Evolutionary conservation across 2,329 filamentous ascomycete species (phyloP).

Genomic region (Claviceps cyperi): DNA sequence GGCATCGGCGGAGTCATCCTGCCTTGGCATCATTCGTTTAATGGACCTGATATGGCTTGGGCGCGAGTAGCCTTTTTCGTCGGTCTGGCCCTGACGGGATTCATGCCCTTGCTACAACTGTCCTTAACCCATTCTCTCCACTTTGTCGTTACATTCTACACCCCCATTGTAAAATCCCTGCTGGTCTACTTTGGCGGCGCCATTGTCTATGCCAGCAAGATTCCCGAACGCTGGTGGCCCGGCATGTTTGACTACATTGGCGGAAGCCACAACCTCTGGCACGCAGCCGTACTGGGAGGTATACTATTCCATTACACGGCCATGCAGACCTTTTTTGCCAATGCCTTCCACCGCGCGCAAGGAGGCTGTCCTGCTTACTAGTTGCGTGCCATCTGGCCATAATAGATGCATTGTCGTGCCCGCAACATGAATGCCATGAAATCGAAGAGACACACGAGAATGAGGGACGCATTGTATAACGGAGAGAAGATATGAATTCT

Average conservation of each 20-base stretch:
- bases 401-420: not conserved
- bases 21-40: constrained; percentile 94
- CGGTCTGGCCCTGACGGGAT: constrained; percentile 72
- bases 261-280: constrained; percentile 95
- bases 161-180: constrained; percentile 71
- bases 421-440: not conserved
- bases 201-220: constrained; percentile 75
- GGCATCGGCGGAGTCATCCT: constrained; percentile 80
- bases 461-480: not conserved
- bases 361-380: constrained; percentile 42
- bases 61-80: constrained; percentile 84
- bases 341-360: constrained; percentile 55
- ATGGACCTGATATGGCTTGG: constrained; percentile 85
- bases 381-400: constrained; percentile 4
- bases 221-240: constrained; percentile 85
- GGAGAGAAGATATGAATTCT: not conserved
- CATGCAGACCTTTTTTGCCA: constrained; percentile 87
- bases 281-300: constrained; percentile 81
- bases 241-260: constrained; percentile 92
- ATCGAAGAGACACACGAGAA: not conserved
- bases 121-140: constrained; percentile 59
- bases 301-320: constrained; percentile 96
- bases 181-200: constrained; percentile 77
- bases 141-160: constrained; percentile 83
- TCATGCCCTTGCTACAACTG: constrained; percentile 77